A percentile compares a stretch with the other conserved stretches of the same genome.
phyloP scores from a whole-genome alignment of 148 eudicot genomes.

The Diospyros lotus region DNA sequence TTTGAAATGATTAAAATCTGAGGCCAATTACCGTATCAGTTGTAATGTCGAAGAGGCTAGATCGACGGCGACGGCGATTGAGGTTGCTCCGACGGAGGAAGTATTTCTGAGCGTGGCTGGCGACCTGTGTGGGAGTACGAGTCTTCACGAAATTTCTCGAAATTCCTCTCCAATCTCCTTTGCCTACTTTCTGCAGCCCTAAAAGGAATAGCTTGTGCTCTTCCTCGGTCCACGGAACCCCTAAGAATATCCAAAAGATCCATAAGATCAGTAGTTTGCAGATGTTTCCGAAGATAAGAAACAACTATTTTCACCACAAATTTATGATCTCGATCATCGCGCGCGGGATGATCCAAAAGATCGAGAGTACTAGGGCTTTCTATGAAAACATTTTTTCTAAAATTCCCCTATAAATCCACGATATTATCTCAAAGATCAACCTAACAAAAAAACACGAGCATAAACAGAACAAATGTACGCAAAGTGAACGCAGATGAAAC shows the following conservation, averaged over 20 bases:
- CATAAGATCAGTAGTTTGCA: neutral
- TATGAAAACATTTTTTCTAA: neutral
- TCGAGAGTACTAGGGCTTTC: neutral
- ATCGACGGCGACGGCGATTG: constrained; percentile 67
- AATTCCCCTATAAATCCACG: neutral
- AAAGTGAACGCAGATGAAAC: no score
- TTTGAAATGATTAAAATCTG: neutral
- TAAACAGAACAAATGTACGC: no score
- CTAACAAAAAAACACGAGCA: no score
- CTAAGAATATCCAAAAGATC: constrained; percentile 21
- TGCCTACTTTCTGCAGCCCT: constrained; percentile 61
- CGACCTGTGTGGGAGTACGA: constrained; percentile 72
- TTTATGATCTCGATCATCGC: neutral
- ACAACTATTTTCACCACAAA: neutral
- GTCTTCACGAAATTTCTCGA: constrained; percentile 64
- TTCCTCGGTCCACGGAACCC: constrained; percentile 71
- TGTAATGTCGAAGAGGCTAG: constrained; percentile 71
- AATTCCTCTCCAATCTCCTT: constrained; percentile 76
- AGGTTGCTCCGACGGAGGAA: constrained; percentile 54
- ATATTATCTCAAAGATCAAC: neutral
- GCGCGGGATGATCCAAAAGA: neutral
- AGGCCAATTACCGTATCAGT: constrained; percentile 47
- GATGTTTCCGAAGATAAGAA: neutral
- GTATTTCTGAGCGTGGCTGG: constrained; percentile 75
- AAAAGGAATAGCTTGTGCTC: constrained; percentile 66